Evolutionary conservation across 257 asterid genomes (phyloP).

Genomic region (Solanum appendiculatum): DNA sequence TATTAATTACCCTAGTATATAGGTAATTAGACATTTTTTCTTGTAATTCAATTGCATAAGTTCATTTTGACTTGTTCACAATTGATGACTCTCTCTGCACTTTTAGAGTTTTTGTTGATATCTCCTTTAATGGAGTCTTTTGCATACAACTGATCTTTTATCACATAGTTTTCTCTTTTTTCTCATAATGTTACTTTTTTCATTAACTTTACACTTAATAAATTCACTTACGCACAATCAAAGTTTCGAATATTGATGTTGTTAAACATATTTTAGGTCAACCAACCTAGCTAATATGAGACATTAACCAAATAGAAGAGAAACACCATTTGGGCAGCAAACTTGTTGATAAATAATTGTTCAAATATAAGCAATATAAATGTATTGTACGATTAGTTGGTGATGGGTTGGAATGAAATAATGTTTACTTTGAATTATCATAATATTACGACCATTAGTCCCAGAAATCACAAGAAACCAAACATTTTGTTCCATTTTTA

Average conservation of each 20-base stretch:
- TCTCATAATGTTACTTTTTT: not conserved
- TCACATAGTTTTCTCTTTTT: not conserved
- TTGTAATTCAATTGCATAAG: not conserved
- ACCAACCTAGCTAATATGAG: not conserved
- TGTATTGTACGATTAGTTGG: not conserved
- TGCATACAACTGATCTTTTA: not conserved
- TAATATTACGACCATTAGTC: not conserved
- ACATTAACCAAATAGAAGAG: not conserved
- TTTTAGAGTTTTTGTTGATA: not conserved
- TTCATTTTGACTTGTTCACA: not conserved
- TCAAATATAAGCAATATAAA: not conserved
- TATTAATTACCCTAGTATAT: not conserved
- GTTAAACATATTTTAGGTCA: not conserved
- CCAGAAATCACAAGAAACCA: not conserved
- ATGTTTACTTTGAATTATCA: not conserved
- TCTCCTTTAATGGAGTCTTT: not conserved
- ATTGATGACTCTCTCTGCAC: too few relatives aligned
- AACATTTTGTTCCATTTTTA: not conserved
- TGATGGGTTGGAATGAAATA: not conserved
- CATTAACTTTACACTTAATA: not conserved
- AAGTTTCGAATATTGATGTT: not conserved
- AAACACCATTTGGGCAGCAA: not conserved
- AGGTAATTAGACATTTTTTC: not conserved
- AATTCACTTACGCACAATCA: not conserved
- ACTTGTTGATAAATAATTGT: not conserved